A percentile compares a stretch with the other conserved stretches of the same genome.
phyloP scores from a whole-genome alignment of 1,139 yeast species.

The Geotrichum candidum region DNA sequence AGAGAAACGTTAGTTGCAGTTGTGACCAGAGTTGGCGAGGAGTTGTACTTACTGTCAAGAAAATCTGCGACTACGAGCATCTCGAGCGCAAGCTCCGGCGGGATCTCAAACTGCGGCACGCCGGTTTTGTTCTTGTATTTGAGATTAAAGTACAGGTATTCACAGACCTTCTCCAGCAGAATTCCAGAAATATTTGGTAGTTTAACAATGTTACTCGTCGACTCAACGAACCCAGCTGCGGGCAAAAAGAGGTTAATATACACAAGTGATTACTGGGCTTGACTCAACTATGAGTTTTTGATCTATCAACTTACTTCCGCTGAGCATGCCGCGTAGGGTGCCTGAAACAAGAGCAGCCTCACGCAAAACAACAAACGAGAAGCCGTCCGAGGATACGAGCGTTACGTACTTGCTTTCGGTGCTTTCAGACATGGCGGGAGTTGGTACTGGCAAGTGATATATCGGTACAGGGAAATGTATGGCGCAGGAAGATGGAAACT shows the following conservation, averaged over 20 bases:
- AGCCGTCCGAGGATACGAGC: conserved; percentile 70
- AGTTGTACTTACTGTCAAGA: conserved; percentile 47
- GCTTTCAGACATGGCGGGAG: conserved; percentile 4
- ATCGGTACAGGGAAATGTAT: neutral
- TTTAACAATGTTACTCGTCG: conserved; percentile 43
- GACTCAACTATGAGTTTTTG: conserved; percentile 18
- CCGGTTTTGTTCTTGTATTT: conserved; percentile 60
- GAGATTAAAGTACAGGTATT: conserved; percentile 71
- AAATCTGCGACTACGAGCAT: conserved; percentile 87
- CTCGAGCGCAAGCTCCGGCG: conserved; percentile 91
- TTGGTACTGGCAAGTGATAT: neutral
- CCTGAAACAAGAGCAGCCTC: conserved; percentile 85
- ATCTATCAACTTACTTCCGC: conserved; percentile 27
- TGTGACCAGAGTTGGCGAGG: neutral
- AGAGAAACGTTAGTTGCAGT: neutral
- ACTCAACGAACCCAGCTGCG: conserved; percentile 43
- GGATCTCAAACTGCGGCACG: conserved; percentile 81
- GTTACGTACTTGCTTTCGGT: conserved; percentile 45
- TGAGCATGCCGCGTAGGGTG: conserved; percentile 65
- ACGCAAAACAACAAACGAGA: conserved; percentile 55
- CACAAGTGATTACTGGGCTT: neutral
- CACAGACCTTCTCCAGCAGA: conserved; percentile 74
- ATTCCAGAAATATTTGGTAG: conserved; percentile 63
- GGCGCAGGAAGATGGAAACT: neutral
- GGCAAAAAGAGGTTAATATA: neutral